These are phyloP conservation scores for Colletotrichum sojae DNA, from an alignment of 2,329 filamentous ascomycete species.

Conservation along the genomic window DNA sequence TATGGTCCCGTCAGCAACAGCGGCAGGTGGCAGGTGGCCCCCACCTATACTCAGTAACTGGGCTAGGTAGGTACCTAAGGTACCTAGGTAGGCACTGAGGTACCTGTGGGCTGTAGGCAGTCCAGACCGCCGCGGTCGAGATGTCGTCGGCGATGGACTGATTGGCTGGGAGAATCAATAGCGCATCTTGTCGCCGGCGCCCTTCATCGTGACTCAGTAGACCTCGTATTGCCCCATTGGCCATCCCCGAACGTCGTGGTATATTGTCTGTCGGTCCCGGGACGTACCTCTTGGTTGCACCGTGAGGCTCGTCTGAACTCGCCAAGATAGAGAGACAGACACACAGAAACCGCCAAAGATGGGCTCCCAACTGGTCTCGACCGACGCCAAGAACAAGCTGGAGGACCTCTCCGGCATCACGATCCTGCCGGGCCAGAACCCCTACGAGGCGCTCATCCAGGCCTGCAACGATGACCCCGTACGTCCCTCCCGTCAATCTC, in stretches of 20 bases:
- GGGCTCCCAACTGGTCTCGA: slow-evolving; percentile 54
- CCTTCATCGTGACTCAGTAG: too few relatives aligned
- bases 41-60: background rate
- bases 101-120: background rate
- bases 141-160: too few relatives aligned
- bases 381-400: slow-evolving; percentile 64
- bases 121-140: too few relatives aligned
- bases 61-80: background rate
- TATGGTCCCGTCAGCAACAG: background rate
- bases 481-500: slow-evolving; percentile 39
- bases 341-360: slow-evolving; percentile 43
- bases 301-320: too few relatives aligned
- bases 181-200: too few relatives aligned
- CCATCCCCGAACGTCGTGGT: too few relatives aligned
- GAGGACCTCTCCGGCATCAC: slow-evolving; percentile 68
- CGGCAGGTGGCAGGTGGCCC: background rate
- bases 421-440: slow-evolving; percentile 73
- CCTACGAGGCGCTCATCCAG: slow-evolving; percentile 81
- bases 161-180: too few relatives aligned
- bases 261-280: too few relatives aligned
- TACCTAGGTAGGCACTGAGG: too few relatives aligned
- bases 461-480: slow-evolving; percentile 78
- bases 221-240: too few relatives aligned
- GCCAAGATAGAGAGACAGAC: too few relatives aligned
- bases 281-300: too few relatives aligned